Base-by-base conservation (phyloP, 2,329 filamentous ascomycete genomes). In the Purpureocillium takamizusanense region DNA sequence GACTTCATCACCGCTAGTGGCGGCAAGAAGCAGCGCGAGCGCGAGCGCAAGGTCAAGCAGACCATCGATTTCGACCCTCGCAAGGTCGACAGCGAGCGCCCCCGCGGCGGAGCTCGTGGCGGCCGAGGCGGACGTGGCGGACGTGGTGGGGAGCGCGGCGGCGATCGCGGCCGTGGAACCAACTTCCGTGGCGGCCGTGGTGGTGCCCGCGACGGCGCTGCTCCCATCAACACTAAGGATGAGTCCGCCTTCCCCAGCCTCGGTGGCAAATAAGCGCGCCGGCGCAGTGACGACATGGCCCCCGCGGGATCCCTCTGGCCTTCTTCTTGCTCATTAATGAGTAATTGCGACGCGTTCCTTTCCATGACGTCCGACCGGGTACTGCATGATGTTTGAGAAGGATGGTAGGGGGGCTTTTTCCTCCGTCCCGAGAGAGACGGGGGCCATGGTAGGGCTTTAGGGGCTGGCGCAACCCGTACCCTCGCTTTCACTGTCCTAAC, bases 21-120 rank as follows among this genome's bases (percentile, higher is more conserved):
- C 46, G 83, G 82, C 69, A 95, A 95, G 82, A 66, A 78, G 62
- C 74, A 77, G 72, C 85, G 86, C 60, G 80, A 90, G 72, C 86
- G 87, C 60, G 83, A 90, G 73, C 83, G 84, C 70, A 92, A 92
- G 78, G 77, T 84, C 69, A 95, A 95, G 83, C 78, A 86, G 65
- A 66, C 84, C 61, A 63, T 97, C 55, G 87, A 94, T 58, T 86
- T 95, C 50, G 89, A 95, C 65, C 79, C 88, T 69, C 78, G 84
- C 59, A 87, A 76, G 62, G 74, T 86, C 53, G 85, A 90, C 70
- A 72, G 76, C 42, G 73, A 80, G 52, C 76, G 78, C 47, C 55
- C 65, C 49, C 64, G 71, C 42, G 65, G 67, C 47, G 68, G 70
- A 50, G 72, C 76, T 50, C 64, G 72, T 50, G 66, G 72, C 39